Conservation (phyloP, 2,329 filamentous ascomycete species). For the Triangularia setosa region DNA sequence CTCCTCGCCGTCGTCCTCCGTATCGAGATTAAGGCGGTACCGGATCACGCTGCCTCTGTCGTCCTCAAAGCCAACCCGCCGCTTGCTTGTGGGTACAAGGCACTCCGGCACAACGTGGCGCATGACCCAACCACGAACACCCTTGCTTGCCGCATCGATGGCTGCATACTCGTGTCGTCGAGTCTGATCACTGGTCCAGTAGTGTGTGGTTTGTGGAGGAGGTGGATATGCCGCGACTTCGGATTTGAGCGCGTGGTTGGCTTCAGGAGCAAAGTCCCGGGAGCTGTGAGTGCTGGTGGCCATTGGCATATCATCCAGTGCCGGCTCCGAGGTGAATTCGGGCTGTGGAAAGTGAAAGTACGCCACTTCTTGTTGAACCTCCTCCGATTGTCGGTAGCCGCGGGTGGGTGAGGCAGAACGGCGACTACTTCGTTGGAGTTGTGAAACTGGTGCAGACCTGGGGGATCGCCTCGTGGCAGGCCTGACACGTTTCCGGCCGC, state of each 20-base stretch:
- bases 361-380: constrained; percentile 31
- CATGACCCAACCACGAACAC: constrained; percentile 58
- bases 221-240: constrained; percentile 35
- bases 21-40: constrained; percentile 57
- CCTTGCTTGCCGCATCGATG: constrained; percentile 59
- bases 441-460: constrained; percentile 34
- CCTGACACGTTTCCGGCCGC: constrained; percentile 35
- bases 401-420: constrained; percentile 27
- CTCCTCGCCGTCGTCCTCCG: constrained; percentile 32
- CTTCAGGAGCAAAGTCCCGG: constrained; percentile 12
- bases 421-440: constrained; percentile 26
- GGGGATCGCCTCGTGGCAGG: constrained; percentile 40
- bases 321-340: constrained; percentile 39
- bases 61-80: constrained; percentile 55
- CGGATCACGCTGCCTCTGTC: constrained; percentile 60
- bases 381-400: constrained; percentile 29
- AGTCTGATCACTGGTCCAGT: constrained; percentile 63
- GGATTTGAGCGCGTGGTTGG: constrained; percentile 14
- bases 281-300: not conserved
- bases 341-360: constrained; percentile 44
- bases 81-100: constrained; percentile 48
- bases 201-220: constrained; percentile 58
- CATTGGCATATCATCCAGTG: not conserved
- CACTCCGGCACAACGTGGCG: constrained; percentile 58
- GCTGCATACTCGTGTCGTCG: constrained; percentile 62